These are phyloP conservation scores for Immersiporthe knoxdaviesiana DNA, from an alignment of 2,329 filamentous ascomycete genomes.

Conservation along the genomic window DNA sequence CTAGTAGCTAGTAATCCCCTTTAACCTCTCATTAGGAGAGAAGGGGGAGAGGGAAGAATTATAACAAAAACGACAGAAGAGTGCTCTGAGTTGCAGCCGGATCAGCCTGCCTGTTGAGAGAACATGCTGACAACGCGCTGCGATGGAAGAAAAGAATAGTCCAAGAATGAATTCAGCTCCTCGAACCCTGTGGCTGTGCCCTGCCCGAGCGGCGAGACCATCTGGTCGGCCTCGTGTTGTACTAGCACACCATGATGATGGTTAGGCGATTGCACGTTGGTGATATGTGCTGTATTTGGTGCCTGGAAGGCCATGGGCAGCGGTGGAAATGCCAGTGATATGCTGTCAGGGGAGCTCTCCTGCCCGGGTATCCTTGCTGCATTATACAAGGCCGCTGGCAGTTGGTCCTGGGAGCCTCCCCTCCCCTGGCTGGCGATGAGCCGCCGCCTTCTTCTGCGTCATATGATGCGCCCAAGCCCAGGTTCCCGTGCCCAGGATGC, in stretches of 20 bases:
- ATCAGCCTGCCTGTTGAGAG: background rate
- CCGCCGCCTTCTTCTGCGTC: background rate
- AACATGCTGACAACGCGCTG: background rate
- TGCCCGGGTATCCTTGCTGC: background rate
- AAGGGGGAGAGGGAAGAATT: too few species aligned
- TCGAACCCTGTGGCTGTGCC: background rate
- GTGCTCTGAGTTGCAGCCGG: too few species aligned
- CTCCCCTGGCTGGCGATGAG: background rate
- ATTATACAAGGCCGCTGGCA: too few species aligned
- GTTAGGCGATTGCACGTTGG: background rate
- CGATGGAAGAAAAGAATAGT: background rate
- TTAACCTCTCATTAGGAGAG: too few species aligned
- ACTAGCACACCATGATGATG: background rate
- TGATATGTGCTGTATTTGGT: conserved; percentile 32
- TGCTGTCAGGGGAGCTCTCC: conserved; percentile 35
- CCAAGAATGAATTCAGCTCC: background rate
- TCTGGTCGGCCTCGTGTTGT: background rate
- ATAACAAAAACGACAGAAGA: too few species aligned
- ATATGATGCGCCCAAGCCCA: background rate
- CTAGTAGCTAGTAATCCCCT: too few species aligned
- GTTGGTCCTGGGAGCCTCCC: too few species aligned
- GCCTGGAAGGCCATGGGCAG: conserved; percentile 38
- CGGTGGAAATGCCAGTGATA: conserved; percentile 41
- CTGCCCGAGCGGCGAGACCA: background rate
- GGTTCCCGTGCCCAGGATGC: background rate